Base-by-base conservation (phyloP, 2,329 filamentous ascomycete genomes). In the Hypoxylon sp. region DNA sequence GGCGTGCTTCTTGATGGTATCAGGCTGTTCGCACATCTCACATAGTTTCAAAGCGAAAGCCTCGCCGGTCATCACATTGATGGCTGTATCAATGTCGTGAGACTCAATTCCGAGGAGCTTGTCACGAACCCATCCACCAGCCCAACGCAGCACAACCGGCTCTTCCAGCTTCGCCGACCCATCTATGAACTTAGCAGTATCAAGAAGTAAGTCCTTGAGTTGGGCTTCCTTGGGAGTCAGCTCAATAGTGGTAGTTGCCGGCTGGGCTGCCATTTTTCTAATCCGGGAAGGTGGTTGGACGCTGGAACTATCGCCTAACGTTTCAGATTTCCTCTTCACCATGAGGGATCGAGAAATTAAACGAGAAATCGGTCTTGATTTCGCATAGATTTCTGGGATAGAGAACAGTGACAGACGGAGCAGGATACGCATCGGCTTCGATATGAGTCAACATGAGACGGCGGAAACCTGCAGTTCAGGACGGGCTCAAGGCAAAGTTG, bases 71-170 rank as follows among this genome's bases (percentile, higher is more conserved):
- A 96, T 93, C 72, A 86, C 87, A 81, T 94, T 94, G 83, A 97
- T 93, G 58, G 92, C 92, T 6, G 93, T 90, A 78, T 97, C 93
- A 70, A 97, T 94, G 77, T 97, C 93, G 76, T 94, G 86, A 75
- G 91, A 93, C 65, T 85, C 85, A 11, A 89, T 85, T 19, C 89
- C 88, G 3, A 96, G 86, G 2, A 96, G 86, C 81, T 93, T 94
- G 82, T 97, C 93, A 44, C 93, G 90, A 10, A 96, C 93, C 93
- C 93, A 97, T 27, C 93, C 93, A 65, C 93, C 93, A 0, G 93
- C 93, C 87, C 92, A 95, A 54, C 93, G 90, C 50, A 96, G 83
- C 17, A 90, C 83, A 13, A 91, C 78, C 19, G 89, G 85, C 71
- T 89, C 84, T 13, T 81, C 76, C 8, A 87, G 76, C 55, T 84